Evolutionary conservation across 106 monocot genomes (phyloP), one percentile per base, ranked within the genome.

Genomic region (Agapanthus africanus): DNA sequence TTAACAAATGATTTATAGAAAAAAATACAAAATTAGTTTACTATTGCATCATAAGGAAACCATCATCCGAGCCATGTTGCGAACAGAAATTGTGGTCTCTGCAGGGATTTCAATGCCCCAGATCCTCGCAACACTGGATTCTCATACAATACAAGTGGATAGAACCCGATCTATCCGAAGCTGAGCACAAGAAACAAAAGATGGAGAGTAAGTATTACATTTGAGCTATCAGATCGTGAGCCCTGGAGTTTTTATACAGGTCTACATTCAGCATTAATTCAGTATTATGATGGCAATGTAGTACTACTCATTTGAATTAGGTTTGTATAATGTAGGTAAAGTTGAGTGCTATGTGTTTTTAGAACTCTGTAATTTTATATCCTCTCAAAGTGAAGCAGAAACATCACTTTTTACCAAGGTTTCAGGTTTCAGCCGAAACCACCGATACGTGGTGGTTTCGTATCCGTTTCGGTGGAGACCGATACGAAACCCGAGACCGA

Each of bases 101-200:
- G 87, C 79, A 1, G 87, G 90, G 14, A 89, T 91, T 83, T 87
- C 90, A 18, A 90, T 87, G 90, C 90, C 90, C 7, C 90, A 83
- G 59, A 73, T 85, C 21, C 76, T 90, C 16, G 87, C 86, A 33
- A 77, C 83, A 28, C 10, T 85, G 21, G 80, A 82, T 41, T 56
- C 73, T 30, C 84, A 84, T 56, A 31, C 65, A 25, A 80, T 80
- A 67, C 56, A 93, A 64, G 76, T 78, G 25, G 84, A 85, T 50
- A 73, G 85, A 74, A 82, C 70, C 15, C 70, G 77, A 71, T 49
- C 77, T 23, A 69, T 19, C 71, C 76, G 81, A 71, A 66, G 50
- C 46, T 88, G 74, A 93, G 10, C 28, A 59, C 1, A 40, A 36
- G 3, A 47, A 19, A 47, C 19, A 13, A 0, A 19, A 2, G 46